A percentile compares a stretch with the other conserved stretches of the same genome.
Evolutionary conservation across 352 stramenopile genomes (phyloP).

Genomic region (Halophytophthora polymorphica): DNA sequence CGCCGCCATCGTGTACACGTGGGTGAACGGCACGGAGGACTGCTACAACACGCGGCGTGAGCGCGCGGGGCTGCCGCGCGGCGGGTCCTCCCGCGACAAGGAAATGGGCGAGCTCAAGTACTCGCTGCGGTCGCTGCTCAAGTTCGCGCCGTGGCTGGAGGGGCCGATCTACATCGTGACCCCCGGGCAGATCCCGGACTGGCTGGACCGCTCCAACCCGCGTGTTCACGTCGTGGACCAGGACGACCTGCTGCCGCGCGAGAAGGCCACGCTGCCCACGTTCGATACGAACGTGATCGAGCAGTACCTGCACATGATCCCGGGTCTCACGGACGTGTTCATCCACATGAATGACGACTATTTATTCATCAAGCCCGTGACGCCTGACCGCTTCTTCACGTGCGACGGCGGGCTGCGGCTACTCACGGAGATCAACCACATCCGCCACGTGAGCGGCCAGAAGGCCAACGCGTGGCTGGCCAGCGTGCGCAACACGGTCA

Average conservation of each 20-base stretch:
- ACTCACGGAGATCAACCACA: constrained; percentile 83
- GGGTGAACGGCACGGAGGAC: constrained; percentile 77
- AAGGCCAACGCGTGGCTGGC: constrained; percentile 73
- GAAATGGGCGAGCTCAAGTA: constrained; percentile 88
- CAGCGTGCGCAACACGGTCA: constrained; percentile 74
- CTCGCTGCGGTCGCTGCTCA: constrained; percentile 76
- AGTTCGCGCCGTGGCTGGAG: constrained; percentile 76
- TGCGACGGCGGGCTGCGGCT: constrained; percentile 73
- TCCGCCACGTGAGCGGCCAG: constrained; percentile 60
- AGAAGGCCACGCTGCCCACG: constrained; percentile 52
- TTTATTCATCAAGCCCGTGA: constrained; percentile 82
- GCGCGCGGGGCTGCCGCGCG: constrained; percentile 44
- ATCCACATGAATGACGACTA: constrained; percentile 92
- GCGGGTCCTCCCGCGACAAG: constrained; percentile 72
- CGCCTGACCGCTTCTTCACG: constrained; percentile 81
- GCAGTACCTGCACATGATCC: constrained; percentile 86
- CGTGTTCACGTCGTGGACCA: constrained; percentile 75
- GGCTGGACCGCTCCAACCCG: constrained; percentile 66
- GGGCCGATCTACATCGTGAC: constrained; percentile 85
- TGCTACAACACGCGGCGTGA: constrained; percentile 72
- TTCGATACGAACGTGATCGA: constrained; percentile 87
- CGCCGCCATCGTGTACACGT: constrained; percentile 82
- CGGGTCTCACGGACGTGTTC: constrained; percentile 80
- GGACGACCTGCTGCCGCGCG: constrained; percentile 67
- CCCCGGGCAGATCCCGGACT: constrained; percentile 76